Conservation (phyloP, 768 basidiomycete genomes). For the Pisolithus microcarpus region DNA sequence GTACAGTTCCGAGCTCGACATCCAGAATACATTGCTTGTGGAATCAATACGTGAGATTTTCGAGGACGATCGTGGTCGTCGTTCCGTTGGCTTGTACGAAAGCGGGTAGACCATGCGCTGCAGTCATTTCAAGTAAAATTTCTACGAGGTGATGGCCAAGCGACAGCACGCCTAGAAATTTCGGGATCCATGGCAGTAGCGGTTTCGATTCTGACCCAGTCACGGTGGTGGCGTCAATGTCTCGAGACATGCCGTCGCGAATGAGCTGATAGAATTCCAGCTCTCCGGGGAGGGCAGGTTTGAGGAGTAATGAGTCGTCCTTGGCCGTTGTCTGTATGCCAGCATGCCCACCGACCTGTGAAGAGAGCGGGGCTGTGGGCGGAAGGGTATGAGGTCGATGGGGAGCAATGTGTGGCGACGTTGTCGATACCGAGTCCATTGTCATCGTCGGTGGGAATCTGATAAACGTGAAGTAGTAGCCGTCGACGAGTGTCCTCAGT, state of each 20-base stretch:
- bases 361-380: too few species aligned
- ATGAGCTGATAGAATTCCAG: slow-evolving; percentile 60
- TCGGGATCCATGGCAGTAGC: slow-evolving; percentile 59
- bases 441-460: too few species aligned
- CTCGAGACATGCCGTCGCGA: slow-evolving; percentile 24
- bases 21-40: slow-evolving; percentile 60
- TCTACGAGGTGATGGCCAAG: slow-evolving; percentile 47
- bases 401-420: too few species aligned
- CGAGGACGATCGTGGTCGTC: slow-evolving; percentile 70
- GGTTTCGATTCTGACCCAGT: slow-evolving; percentile 4
- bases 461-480: too few species aligned
- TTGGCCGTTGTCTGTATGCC: too few species aligned
- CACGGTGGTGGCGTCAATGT: slow-evolving; percentile 5
- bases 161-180: slow-evolving; percentile 71
- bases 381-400: too few species aligned
- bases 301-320: too few species aligned
- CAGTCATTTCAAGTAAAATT: slow-evolving; percentile 15
- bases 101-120: not conserved
- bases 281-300: too few species aligned
- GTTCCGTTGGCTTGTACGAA: slow-evolving; percentile 38
- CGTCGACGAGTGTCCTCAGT: too few species aligned
- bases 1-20: slow-evolving; percentile 62
- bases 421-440: too few species aligned
- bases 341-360: too few species aligned
- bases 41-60: slow-evolving; percentile 75